phyloP scores from a whole-genome alignment of 2,329 filamentous ascomycete genomes.

The Cyclaneusma minus region DNA sequence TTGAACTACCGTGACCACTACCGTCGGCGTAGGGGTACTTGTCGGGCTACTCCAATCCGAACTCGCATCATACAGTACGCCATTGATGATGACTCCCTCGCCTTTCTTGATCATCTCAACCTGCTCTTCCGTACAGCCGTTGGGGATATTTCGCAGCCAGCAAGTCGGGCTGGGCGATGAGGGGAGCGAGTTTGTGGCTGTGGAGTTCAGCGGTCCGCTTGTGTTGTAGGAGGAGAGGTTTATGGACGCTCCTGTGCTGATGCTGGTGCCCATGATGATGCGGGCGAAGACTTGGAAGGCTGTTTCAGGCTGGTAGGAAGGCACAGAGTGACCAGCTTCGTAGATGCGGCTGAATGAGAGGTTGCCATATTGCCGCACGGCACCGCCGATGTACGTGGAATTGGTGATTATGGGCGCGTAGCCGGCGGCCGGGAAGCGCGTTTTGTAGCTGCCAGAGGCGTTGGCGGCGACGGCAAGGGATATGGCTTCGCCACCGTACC shows the following conservation, averaged over 20 bases:
- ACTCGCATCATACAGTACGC: constrained; percentile 31
- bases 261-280: constrained; percentile 35
- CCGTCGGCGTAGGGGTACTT: constrained; percentile 8
- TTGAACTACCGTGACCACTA: constrained; percentile 3
- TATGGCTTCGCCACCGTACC: constrained; percentile 62
- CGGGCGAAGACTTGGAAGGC: constrained; percentile 40
- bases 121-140: constrained; percentile 37
- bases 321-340: constrained; percentile 49
- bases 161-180: constrained; percentile 35
- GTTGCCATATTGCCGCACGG: constrained; percentile 64
- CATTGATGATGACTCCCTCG: constrained; percentile 42
- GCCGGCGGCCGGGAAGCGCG: constrained; percentile 46
- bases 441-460: constrained; percentile 28
- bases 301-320: constrained; percentile 37
- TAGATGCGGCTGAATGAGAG: constrained; percentile 53
- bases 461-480: constrained; percentile 44
- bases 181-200: constrained; percentile 36
- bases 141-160: constrained; percentile 39
- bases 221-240: constrained; percentile 37
- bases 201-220: constrained; percentile 39
- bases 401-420: constrained; percentile 61
- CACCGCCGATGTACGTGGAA: constrained; percentile 50
- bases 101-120: constrained; percentile 28
- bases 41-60: constrained; percentile 22
- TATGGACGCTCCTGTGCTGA: constrained; percentile 32